Evolutionary conservation across 441 rosid species (phyloP).

Genomic region (Dalechampia spathulata): DNA sequence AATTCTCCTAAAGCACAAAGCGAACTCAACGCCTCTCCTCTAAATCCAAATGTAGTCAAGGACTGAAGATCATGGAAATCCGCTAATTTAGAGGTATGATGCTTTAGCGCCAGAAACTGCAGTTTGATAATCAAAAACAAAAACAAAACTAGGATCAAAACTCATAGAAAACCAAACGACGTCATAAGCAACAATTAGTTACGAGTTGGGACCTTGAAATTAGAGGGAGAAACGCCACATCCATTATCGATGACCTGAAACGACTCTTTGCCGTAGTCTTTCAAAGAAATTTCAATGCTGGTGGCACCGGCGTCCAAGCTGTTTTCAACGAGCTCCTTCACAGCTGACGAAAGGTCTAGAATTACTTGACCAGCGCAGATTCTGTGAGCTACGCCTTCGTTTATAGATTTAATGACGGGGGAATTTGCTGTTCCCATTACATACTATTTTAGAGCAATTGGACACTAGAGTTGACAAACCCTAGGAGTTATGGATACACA

Average conservation of each 20-base stretch:
- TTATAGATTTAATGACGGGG: slow-evolving; percentile 57
- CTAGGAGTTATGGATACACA: not conserved
- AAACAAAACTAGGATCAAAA: not conserved
- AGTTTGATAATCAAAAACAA: not conserved
- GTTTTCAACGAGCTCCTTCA: slow-evolving; percentile 94
- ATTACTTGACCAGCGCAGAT: slow-evolving; percentile 95
- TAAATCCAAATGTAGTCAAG: slow-evolving; percentile 76
- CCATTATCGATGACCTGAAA: slow-evolving; percentile 97
- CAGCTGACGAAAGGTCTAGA: slow-evolving; percentile 83
- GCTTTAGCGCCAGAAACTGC: slow-evolving; percentile 85
- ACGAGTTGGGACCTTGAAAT: slow-evolving; percentile 55
- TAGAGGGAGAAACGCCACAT: slow-evolving; percentile 75
- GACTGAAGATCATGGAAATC: slow-evolving; percentile 80
- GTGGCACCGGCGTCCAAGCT: slow-evolving; percentile 97
- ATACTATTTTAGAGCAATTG: too few relatives aligned
- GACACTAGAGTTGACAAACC: not conserved
- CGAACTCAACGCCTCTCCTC: slow-evolving; percentile 99
- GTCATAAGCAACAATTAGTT: not conserved
- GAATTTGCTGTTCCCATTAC: slow-evolving; percentile 34
- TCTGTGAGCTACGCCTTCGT: slow-evolving; percentile 66
- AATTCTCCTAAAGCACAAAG: slow-evolving; percentile 80
- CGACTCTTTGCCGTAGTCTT: slow-evolving; percentile 71
- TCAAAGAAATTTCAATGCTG: slow-evolving; percentile 65
- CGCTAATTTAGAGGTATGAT: slow-evolving; percentile 81
- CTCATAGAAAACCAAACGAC: not conserved